Percentiles rank a stretch among this genome's conserved stretches.
Evolutionary conservation across 352 stramenopile genomes (phyloP).

Genomic region (Phytopythium delawarense): DNA sequence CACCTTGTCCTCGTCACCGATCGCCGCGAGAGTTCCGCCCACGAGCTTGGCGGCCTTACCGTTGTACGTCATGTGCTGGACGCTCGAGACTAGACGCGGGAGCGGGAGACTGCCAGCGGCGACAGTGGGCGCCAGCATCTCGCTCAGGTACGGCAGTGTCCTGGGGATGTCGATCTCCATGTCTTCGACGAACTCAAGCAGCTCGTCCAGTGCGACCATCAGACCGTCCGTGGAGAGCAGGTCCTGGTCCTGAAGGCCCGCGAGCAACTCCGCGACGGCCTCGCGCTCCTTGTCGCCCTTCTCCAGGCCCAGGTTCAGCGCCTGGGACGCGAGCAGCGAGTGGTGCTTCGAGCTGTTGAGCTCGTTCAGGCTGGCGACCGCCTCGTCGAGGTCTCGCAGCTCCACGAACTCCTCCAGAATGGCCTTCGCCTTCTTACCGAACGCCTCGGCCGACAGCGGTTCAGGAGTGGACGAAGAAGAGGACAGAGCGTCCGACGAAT

Average conservation of each 20-base stretch:
- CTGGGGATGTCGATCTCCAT: constrained; percentile 82
- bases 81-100: constrained; percentile 35
- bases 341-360: constrained; percentile 51
- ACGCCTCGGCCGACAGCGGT: constrained; percentile 41
- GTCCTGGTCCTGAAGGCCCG: constrained; percentile 42
- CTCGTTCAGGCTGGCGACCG: constrained; percentile 42
- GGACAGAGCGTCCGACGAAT: constrained; percentile 8
- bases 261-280: constrained; percentile 48
- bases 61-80: constrained; percentile 44
- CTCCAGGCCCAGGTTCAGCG: constrained; percentile 65
- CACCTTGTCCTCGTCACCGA: constrained; percentile 41
- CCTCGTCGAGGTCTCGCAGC: constrained; percentile 83
- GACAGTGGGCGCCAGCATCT: constrained; percentile 68
- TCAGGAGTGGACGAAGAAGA: constrained; percentile 16
- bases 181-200: constrained; percentile 75
- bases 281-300: constrained; percentile 63
- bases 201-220: constrained; percentile 34
- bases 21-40: constrained; percentile 32
- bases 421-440: constrained; percentile 85
- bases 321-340: constrained; percentile 39
- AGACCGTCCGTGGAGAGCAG: constrained; percentile 42
- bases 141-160: constrained; percentile 58
- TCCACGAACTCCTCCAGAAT: constrained; percentile 86
- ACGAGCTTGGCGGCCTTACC: constrained; percentile 67
- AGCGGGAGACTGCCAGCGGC: constrained; percentile 36